These are phyloP conservation scores for Corrigiola litoralis DNA, from an alignment of 179 eudicot species.

Conservation along the genomic window DNA sequence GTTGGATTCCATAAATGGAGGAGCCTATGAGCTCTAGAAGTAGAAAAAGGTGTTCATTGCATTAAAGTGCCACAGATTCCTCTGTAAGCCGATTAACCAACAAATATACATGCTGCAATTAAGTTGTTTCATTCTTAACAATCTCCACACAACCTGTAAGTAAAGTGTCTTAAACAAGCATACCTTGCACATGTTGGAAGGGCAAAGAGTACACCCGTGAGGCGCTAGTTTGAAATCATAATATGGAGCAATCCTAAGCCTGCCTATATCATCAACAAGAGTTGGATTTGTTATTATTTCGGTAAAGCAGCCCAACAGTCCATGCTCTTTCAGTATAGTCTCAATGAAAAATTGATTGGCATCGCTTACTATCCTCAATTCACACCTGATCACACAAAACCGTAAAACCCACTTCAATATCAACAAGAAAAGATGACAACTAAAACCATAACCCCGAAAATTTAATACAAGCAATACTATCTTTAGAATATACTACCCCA, in stretches of 20 bases:
- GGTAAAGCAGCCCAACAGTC: slow-evolving; percentile 47
- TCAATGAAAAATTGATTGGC: slow-evolving; percentile 70
- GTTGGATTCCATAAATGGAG: too few relatives aligned
- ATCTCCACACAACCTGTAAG: too few relatives aligned
- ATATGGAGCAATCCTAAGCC: slow-evolving; percentile 68
- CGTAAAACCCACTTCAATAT: not conserved
- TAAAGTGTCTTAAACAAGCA: not conserved
- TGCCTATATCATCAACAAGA: slow-evolving; percentile 44
- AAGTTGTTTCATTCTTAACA: too few relatives aligned
- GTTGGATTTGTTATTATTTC: slow-evolving; percentile 66
- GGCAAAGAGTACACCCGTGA: slow-evolving; percentile 72
- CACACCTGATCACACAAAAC: slow-evolving; percentile 45
- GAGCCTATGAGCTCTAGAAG: too few relatives aligned
- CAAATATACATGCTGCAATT: too few relatives aligned
- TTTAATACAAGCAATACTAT: not conserved
- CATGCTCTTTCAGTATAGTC: slow-evolving; percentile 65
- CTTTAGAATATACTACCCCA: slow-evolving; percentile 13
- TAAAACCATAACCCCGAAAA: not conserved
- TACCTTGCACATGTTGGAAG: slow-evolving; percentile 90
- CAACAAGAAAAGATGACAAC: not conserved
- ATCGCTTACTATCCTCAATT: slow-evolving; percentile 62
- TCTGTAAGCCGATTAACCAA: too few relatives aligned
- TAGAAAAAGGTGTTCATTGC: too few relatives aligned
- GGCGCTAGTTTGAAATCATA: slow-evolving; percentile 38
- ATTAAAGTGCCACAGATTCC: too few relatives aligned